Base-by-base conservation (phyloP, 139 green algal genomes). In the Chlamydomonas sp. region DNA sequence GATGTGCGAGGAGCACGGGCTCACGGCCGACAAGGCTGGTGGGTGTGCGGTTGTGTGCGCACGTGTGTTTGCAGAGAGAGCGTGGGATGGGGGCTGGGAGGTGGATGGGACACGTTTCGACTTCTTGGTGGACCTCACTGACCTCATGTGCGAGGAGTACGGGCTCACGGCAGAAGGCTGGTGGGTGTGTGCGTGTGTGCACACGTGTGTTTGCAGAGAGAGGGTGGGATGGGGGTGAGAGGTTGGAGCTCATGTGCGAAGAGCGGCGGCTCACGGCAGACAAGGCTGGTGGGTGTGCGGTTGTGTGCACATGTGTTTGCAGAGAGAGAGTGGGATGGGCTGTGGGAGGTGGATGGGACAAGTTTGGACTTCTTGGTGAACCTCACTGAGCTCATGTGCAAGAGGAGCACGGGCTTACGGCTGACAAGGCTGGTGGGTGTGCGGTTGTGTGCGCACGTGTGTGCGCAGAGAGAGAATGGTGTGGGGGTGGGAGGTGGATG, bases 41-140 rank as follows among this genome's bases (percentile, higher is more conserved):
- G 54, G 16, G 54, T 50, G n/a, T n/a, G n/a, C n/a, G n/a, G n/a
- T n/a, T n/a, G n/a, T n/a, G n/a, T n/a, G n/a, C n/a, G n/a, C n/a
- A n/a, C n/a, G n/a, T n/a, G n/a, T n/a, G n/a, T n/a, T n/a, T n/a
- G n/a, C n/a, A n/a, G n/a, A n/a, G n/a, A n/a, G n/a, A n/a, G n/a
- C n/a, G n/a, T n/a, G n/a, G n/a, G n/a, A n/a, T n/a, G n/a, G n/a
- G n/a, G n/a, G n/a, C n/a, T n/a, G n/a, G n/a, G n/a, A n/a, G n/a
- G n/a, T n/a, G n/a, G n/a, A n/a, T 99, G 91, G 89, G 95, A 98
- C 80, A 96, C 90, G 3, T 98, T 84, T 72, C 95, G 94, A n/a
- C 60, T 99, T 99, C 87, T 95, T 95, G 1, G 75, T 94, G 35
- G 94, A 99, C 80, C 86, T 99, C 5, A 65, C 78, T 24, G 43